Evolutionary conservation across 192 early-diverging fungal species (phyloP), one percentile per base, ranked within the genome.

Genomic region (Coemansia sp.): DNA sequence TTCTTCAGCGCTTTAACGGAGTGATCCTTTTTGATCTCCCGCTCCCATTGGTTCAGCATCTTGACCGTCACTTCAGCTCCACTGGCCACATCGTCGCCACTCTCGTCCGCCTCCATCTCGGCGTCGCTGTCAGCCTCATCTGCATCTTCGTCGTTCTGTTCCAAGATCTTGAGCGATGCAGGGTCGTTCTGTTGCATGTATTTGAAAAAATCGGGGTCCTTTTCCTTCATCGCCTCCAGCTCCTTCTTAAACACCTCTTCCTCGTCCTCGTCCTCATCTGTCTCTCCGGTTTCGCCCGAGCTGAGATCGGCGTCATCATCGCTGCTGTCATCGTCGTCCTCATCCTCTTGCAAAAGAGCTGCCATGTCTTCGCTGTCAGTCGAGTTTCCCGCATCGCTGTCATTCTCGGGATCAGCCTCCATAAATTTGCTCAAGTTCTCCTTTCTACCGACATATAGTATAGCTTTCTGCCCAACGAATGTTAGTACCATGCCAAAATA

Each of bases 191-290:
- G 85, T 65, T 88, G 67, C 76, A 98, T 80, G 70, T 85, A 98
- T 74, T 98, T 82, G 82, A 88, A 94, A 73, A 98, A 98, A 65
- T 89, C 85, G 12, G 95, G 94, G 64, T 98, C 95, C 66, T 87
- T 88, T 58, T 88, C 76, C 65, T 90, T 89, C 75, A 97, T 82
- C 6, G 86, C 82, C 44, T 96, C 89, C 46, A 99, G 73, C 76
- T 99, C 80, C 63, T 84, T 63, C 73, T 92, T 93, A 71, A 94
- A 92, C 42, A 76, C 67, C 0, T 79, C 76, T 47, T 86, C 88
- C 23, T 88, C 86, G 15, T 88, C 87, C 18, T 86, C 87, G 36
- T 82, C 86, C 28, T 74, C 76, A 53, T 71, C 58, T 20, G 52
- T 63, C 40, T 28, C 59, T 53, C 83, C 81, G 64, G 46, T 31